Conservation (phyloP, 306 rosid species). For the Quillaja saponaria region DNA sequence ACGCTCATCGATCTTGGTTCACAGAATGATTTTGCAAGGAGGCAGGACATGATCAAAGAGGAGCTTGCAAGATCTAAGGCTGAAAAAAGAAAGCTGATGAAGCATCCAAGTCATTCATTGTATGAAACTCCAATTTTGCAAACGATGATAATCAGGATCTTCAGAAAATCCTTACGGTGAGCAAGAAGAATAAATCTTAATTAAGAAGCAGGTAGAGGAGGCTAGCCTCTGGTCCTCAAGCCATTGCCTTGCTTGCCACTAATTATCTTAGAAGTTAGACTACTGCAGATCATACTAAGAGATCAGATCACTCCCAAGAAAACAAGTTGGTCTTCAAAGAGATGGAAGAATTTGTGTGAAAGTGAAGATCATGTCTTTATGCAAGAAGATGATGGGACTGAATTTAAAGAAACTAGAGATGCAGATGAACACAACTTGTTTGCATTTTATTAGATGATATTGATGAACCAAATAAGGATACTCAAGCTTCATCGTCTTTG, state of each 20-base stretch:
- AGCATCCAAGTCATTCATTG: conserved; percentile 74
- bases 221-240: conserved; percentile 67
- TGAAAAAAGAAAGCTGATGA: conserved; percentile 76
- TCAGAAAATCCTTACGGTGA: conserved; percentile 73
- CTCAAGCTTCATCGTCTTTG: conserved; percentile 42
- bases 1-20: no score
- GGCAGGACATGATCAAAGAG: no score
- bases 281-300: conserved; percentile 50
- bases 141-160: conserved; percentile 89
- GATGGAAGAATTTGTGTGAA: conserved; percentile 97
- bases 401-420: conserved; percentile 58
- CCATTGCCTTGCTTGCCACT: conserved; percentile 69
- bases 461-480: conserved; percentile 57
- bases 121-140: conserved; percentile 52
- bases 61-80: conserved; percentile 77
- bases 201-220: conserved; percentile 65
- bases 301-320: conserved; percentile 64
- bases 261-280: conserved; percentile 45
- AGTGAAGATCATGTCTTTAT: conserved; percentile 84
- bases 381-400: conserved; percentile 89
- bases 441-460: conserved; percentile 51
- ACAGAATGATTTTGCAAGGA: no score
- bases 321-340: conserved; percentile 87
- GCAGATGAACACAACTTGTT: conserved; percentile 63
- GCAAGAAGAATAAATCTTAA: conserved; percentile 71